Conservation (phyloP, 345 rosid genomes). For the Arabis hirsuta region DNA sequence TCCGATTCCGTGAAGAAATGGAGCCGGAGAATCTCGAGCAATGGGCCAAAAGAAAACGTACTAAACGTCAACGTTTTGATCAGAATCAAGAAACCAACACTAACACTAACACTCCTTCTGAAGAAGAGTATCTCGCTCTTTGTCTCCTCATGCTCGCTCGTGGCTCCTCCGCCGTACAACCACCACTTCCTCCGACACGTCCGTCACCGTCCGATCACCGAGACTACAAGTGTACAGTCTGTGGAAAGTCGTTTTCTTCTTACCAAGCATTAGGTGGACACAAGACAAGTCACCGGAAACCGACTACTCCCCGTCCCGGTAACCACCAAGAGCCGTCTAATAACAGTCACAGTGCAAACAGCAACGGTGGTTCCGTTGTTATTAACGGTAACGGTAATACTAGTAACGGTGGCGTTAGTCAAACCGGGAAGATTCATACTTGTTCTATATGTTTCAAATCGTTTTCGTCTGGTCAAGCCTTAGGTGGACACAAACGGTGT, state of each 20-base stretch:
- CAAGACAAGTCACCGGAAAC: constrained; percentile 89
- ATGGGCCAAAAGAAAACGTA: constrained; percentile 84
- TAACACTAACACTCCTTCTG: constrained; percentile 51
- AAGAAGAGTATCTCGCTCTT: constrained; percentile 92
- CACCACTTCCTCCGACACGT: constrained; percentile 10
- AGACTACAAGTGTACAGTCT: constrained; percentile 72
- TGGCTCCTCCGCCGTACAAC: constrained; percentile 49
- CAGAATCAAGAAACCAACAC: constrained; percentile 31
- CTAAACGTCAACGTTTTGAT: constrained; percentile 70
- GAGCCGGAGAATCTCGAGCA: constrained; percentile 57
- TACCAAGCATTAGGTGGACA: constrained; percentile 96
- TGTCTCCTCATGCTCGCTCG: constrained; percentile 96
- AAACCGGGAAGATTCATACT: constrained; percentile 52
- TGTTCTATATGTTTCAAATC: constrained; percentile 72
- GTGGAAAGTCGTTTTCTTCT: constrained; percentile 72
- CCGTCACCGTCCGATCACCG: constrained; percentile 39
- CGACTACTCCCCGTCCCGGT: constrained; percentile 18
- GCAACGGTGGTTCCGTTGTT: constrained; percentile 28
- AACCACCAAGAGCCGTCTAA: constrained; percentile 38
- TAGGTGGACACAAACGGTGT: constrained; percentile 81
- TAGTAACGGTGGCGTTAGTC: constrained; percentile 19
- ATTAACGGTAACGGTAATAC: constrained; percentile 20
- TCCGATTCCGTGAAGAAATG: constrained; percentile 50
- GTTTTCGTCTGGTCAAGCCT: constrained; percentile 77
- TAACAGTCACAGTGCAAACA: constrained; percentile 34